A percentile compares a stretch with the other conserved stretches of the same genome.
phyloP scores from a whole-genome alignment of 2,329 filamentous ascomycete species.

The Dendryphion nanum region DNA sequence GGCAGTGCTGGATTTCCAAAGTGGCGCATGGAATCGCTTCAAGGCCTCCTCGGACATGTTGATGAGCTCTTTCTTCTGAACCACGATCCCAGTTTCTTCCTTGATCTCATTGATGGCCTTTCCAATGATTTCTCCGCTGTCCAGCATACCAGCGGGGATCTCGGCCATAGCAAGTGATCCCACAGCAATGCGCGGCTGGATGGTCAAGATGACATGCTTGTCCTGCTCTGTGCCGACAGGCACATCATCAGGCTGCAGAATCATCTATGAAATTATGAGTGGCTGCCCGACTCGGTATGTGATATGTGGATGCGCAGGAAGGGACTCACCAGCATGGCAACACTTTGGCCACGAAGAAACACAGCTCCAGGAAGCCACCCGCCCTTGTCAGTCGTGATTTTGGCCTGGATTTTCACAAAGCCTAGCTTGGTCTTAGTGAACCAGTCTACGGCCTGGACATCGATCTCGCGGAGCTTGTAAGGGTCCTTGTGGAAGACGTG shows the following conservation, averaged over 20 bases:
- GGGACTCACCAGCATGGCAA: conserved; percentile 56
- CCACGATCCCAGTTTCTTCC: conserved; percentile 56
- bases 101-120: conserved; percentile 57
- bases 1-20: conserved; percentile 2
- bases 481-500: conserved; percentile 54
- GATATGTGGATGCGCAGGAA: too few relatives aligned
- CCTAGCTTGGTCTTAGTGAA: conserved; percentile 51
- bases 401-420: conserved; percentile 56
- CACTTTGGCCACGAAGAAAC: conserved; percentile 58
- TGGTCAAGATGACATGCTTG: conserved; percentile 54
- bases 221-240: conserved; percentile 41
- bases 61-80: conserved; percentile 50
- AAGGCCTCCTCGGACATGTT: conserved; percentile 55
- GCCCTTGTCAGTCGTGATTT: conserved; percentile 41
- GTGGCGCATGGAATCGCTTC: conserved; percentile 4
- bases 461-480: conserved; percentile 52
- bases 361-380: conserved; percentile 56
- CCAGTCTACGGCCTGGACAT: conserved; percentile 55
- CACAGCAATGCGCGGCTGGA: conserved; percentile 58
- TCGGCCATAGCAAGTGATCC: conserved; percentile 55
- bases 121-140: conserved; percentile 55
- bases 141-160: conserved; percentile 61
- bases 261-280: too few relatives aligned
- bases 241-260: conserved; percentile 55
- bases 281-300: too few relatives aligned